Percentiles rank a stretch among this genome's conserved stretches.
Evolutionary conservation across 306 rosid genomes (phyloP).

Genomic region (Cucumis cinereus): DNA sequence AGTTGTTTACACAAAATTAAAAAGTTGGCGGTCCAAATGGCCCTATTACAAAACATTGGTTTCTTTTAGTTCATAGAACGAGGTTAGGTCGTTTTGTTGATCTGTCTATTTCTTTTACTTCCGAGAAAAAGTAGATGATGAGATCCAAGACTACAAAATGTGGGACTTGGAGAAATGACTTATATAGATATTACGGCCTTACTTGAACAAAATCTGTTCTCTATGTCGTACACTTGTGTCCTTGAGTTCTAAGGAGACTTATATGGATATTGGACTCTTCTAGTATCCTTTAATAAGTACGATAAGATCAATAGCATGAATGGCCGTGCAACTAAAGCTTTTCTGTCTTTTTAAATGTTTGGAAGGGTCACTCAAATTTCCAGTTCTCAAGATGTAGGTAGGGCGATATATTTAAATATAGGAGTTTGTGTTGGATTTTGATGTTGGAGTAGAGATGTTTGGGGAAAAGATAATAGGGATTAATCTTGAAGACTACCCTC

Average conservation of each 20-base stretch:
- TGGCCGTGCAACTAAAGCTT: neutral
- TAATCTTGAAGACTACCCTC: neutral
- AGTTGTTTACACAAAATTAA: too few relatives aligned
- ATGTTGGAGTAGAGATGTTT: neutral
- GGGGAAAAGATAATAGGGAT: neutral
- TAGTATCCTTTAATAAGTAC: neutral
- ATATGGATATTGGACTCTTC: neutral
- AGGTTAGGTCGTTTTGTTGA: neutral
- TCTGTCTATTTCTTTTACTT: neutral
- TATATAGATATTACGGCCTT: too few relatives aligned
- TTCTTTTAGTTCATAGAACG: neutral
- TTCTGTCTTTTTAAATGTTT: neutral
- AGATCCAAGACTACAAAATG: neutral
- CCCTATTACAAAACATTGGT: neutral
- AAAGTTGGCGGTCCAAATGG: too few relatives aligned
- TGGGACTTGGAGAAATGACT: neutral
- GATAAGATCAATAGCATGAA: neutral
- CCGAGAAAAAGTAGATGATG: neutral
- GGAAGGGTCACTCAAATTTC: neutral
- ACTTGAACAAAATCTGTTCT: too few relatives aligned
- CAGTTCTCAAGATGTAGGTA: neutral
- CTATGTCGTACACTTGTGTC: too few relatives aligned
- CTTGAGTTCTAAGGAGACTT: too few relatives aligned
- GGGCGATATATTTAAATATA: neutral
- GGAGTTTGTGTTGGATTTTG: neutral